Percentiles rank a stretch among this genome's conserved stretches.
Evolutionary conservation across 2,329 filamentous ascomycete genomes (phyloP).

Genomic region (Clarireedia sp.): DNA sequence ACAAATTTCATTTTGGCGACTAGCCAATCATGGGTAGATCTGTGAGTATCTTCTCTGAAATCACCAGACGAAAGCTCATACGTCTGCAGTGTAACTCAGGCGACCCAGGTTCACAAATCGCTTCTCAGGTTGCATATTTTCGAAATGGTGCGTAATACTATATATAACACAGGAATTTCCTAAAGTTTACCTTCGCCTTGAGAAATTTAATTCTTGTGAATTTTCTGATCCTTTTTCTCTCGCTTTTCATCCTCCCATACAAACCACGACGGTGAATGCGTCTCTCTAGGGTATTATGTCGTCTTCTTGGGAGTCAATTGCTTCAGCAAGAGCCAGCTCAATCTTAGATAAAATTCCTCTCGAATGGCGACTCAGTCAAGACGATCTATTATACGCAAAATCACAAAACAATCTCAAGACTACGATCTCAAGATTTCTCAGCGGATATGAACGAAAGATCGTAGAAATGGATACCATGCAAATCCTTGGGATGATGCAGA

Average conservation of each 20-base stretch:
- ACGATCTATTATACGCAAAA: not conserved
- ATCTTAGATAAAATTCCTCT: not conserved
- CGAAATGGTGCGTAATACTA: not conserved
- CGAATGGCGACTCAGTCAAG: not conserved
- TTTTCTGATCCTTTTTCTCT: not conserved
- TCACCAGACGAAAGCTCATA: not conserved
- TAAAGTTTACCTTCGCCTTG: not conserved
- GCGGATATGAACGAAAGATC: conserved; percentile 33
- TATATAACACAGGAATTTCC: not conserved
- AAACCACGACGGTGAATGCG: not conserved
- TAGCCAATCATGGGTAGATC: not conserved
- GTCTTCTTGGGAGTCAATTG: not conserved
- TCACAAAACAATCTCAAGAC: not conserved
- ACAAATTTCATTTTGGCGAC: not conserved
- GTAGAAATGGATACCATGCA: conserved; percentile 47
- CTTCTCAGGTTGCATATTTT: not conserved
- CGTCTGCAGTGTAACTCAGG: conserved; percentile 7
- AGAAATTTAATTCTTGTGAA: not conserved
- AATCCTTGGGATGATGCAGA: conserved; percentile 42
- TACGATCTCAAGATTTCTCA: conserved; percentile 25
- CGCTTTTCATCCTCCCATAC: not conserved
- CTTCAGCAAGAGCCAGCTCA: not conserved
- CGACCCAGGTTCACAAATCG: not conserved
- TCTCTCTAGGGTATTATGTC: not conserved
- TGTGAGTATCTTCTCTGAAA: not conserved